Conservation (phyloP, 306 rosid genomes). For the Clitoria ternatea region DNA sequence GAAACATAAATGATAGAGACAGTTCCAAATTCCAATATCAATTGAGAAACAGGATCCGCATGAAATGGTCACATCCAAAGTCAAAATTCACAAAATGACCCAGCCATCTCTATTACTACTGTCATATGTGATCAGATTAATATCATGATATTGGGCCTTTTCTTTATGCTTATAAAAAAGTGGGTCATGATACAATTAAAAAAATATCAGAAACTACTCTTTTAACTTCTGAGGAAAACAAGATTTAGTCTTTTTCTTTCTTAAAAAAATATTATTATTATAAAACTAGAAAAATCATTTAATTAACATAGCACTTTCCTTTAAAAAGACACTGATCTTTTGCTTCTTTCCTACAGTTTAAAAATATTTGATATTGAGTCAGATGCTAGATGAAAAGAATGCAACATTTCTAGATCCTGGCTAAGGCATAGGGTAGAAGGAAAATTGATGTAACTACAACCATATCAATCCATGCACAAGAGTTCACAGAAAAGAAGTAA, state of each 20-base stretch:
- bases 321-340: not conserved
- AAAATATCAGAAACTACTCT: not conserved
- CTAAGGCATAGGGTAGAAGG: not conserved
- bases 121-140: not conserved
- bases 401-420: not conserved
- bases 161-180: not conserved
- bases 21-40: not conserved
- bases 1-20: not conserved
- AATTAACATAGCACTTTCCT: not conserved
- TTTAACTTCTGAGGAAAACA: not conserved
- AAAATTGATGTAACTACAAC: constrained; percentile 5
- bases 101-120: not conserved
- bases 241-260: not conserved
- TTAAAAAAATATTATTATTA: not conserved
- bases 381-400: not conserved
- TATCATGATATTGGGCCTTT: not conserved
- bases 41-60: not conserved
- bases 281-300: not conserved
- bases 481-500: constrained; percentile 3
- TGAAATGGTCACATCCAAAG: not conserved
- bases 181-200: not conserved
- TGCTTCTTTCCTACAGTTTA: not conserved
- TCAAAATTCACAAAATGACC: not conserved
- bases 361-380: not conserved
- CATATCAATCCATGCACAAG: not conserved